Base-by-base conservation (phyloP, 2,329 filamentous ascomycete genomes). In the Alternaria sp. region DNA sequence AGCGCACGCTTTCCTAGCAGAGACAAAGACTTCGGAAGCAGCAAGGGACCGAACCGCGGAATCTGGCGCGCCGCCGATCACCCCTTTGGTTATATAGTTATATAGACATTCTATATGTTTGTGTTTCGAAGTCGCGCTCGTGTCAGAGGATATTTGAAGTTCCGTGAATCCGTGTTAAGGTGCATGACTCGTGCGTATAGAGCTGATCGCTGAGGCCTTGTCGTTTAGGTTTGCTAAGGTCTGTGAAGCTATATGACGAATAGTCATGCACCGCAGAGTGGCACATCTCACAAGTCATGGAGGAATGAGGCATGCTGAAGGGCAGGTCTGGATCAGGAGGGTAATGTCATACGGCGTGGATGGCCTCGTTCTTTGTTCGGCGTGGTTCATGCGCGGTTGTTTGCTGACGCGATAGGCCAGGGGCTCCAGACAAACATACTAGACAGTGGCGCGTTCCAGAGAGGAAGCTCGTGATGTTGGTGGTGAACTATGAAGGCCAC, bases 141-240 rank as follows among this genome's bases (percentile, higher is more conserved):
- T 51, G 28, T 37, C 18, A 30, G 26, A 30, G 14, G 47, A 9
- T 30, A 51, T 51, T 21, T 23, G 28, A n/a, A 37, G 11, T 28
- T 51, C 28, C 21, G 23, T 25, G 23, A 25, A 25, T 25, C 23
- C 23, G 12, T 33, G 26, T 41, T 53, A 53, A 41, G 30, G 28
- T 25, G 49, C 49, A 53, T 53, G 49, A 53, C 49, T 53, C 49
- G 49, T 37, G 49, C 49, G n/a, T 53, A 53, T 53, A 53, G 49
- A 21, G 49, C 23, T 53, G 49, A 53, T 53, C 9, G 7, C 37
- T 41, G n/a, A n/a, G 37, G 37, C 37, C 37, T 21, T 21, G 20
- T 37, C 9, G 20, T 53, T 53, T 37, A 53, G 49, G 20, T 53
- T 53, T 53, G 49, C 21, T 53, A 41, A 37, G 21, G 49, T 23